A percentile compares a stretch with the other conserved stretches of the same genome.
Conservation (phyloP, 768 basidiomycete genomes). For the Naganishia antarctica region DNA sequence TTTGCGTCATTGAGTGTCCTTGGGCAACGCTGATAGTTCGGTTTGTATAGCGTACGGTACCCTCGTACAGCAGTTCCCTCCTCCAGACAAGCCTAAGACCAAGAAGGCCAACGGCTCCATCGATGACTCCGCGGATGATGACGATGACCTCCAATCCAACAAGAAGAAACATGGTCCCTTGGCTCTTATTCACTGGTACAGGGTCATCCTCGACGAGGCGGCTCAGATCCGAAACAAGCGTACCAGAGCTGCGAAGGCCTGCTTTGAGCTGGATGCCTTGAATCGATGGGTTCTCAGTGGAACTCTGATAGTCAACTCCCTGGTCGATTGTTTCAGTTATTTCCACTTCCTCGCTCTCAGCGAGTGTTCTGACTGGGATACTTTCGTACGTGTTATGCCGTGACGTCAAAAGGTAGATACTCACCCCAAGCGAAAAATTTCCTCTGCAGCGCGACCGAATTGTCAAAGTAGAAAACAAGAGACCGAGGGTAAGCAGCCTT, state of each 20-base stretch:
- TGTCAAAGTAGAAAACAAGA: constrained; percentile 45
- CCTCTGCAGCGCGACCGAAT: constrained; percentile 43
- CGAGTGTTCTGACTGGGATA: constrained; percentile 58
- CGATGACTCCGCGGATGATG: constrained; percentile 32
- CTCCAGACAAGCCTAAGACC: constrained; percentile 54
- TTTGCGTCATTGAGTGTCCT: neutral
- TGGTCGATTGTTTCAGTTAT: constrained; percentile 57
- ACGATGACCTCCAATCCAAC: constrained; percentile 9
- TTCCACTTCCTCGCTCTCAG: constrained; percentile 51
- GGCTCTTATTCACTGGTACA: constrained; percentile 61
- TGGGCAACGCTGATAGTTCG: neutral
- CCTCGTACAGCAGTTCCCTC: constrained; percentile 25
- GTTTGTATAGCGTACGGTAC: constrained; percentile 48
- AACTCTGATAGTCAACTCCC: constrained; percentile 63
- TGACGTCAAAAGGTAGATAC: no score
- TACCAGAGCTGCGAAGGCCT: constrained; percentile 57
- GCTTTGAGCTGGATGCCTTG: constrained; percentile 55
- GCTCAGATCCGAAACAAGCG: constrained; percentile 52
- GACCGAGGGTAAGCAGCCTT: constrained; percentile 47
- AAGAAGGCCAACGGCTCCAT: constrained; percentile 41
- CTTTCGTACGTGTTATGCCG: constrained; percentile 55
- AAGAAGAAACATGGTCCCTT: constrained; percentile 57
- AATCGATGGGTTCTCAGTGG: constrained; percentile 65
- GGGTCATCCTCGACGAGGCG: constrained; percentile 67
- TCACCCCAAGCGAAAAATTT: neutral